Conservation (phyloP, 2,329 filamentous ascomycete species). For the Thelonectria discophora region DNA sequence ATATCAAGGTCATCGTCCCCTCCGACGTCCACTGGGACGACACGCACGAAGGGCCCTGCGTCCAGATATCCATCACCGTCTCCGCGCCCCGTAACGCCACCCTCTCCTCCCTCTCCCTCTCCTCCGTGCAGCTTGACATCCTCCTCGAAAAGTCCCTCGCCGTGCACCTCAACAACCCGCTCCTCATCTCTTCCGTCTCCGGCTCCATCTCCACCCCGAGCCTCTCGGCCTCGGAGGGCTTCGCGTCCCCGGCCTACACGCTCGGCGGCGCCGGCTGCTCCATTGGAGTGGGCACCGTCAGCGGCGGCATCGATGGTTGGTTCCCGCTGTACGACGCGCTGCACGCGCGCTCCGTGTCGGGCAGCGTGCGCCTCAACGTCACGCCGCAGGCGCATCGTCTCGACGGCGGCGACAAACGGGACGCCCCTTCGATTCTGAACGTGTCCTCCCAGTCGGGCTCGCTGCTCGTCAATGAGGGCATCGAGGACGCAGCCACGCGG, state of each 20-base stretch:
- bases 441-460: constrained; percentile 55
- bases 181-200: constrained; percentile 48
- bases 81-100: constrained; percentile 54
- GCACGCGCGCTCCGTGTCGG: constrained; percentile 55
- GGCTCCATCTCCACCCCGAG: constrained; percentile 51
- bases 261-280: too few relatives aligned
- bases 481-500: constrained; percentile 44
- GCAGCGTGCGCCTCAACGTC: constrained; percentile 53
- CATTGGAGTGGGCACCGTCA: constrained; percentile 54
- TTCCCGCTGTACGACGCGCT: constrained; percentile 63
- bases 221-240: constrained; percentile 27
- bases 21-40: constrained; percentile 43
- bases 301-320: constrained; percentile 56
- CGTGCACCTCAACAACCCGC: constrained; percentile 42
- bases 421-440: constrained; percentile 52
- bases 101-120: constrained; percentile 50
- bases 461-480: constrained; percentile 53
- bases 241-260: too few relatives aligned
- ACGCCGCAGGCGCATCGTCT: constrained; percentile 54
- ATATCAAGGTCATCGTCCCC: constrained; percentile 53
- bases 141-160: constrained; percentile 52
- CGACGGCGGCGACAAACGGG: constrained; percentile 45
- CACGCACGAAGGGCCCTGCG: constrained; percentile 50
- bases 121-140: constrained; percentile 52
- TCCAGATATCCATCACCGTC: constrained; percentile 58